Conservation (phyloP, 805 yeast genomes). For the Candida pseudofarinosa region DNA sequence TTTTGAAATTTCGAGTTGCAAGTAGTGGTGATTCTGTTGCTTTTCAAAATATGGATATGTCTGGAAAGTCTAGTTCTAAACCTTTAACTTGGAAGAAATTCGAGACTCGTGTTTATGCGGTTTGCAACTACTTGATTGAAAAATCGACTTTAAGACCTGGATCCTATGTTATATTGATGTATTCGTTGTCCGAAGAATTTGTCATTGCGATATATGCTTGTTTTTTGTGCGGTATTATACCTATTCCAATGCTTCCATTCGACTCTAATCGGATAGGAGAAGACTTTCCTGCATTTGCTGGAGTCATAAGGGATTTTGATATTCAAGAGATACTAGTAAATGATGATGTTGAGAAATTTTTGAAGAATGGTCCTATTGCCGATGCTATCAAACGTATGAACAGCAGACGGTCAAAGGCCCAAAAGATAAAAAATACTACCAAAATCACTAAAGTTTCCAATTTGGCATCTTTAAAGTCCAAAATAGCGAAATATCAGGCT, state of each 20-base stretch:
- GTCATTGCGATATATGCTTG: constrained; percentile 84
- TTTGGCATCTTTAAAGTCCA: constrained; percentile 38
- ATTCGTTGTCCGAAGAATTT: constrained; percentile 83
- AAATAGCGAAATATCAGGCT: constrained; percentile 41
- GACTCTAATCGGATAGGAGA: constrained; percentile 65
- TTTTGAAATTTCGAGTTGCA: constrained; percentile 73
- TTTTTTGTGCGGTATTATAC: constrained; percentile 71
- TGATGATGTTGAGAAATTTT: constrained; percentile 62
- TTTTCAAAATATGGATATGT: constrained; percentile 42
- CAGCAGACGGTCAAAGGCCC: constrained; percentile 30
- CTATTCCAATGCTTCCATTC: constrained; percentile 72
- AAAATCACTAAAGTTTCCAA: constrained; percentile 47
- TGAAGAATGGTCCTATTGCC: constrained; percentile 65
- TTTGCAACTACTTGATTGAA: constrained; percentile 63
- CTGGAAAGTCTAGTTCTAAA: constrained; percentile 31
- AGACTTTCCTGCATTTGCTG: constrained; percentile 64
- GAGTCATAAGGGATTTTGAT: constrained; percentile 65
- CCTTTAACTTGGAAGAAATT: constrained; percentile 72
- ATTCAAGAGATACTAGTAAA: constrained; percentile 74
- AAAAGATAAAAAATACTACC: constrained; percentile 62
- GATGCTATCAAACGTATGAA: constrained; percentile 51
- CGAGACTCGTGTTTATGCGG: constrained; percentile 71
- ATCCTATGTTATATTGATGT: constrained; percentile 73
- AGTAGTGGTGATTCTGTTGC: constrained; percentile 80
- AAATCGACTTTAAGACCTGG: constrained; percentile 66